These are phyloP conservation scores for Eucalyptus cloeziana DNA, from an alignment of 345 rosid species.

Conservation along the genomic window DNA sequence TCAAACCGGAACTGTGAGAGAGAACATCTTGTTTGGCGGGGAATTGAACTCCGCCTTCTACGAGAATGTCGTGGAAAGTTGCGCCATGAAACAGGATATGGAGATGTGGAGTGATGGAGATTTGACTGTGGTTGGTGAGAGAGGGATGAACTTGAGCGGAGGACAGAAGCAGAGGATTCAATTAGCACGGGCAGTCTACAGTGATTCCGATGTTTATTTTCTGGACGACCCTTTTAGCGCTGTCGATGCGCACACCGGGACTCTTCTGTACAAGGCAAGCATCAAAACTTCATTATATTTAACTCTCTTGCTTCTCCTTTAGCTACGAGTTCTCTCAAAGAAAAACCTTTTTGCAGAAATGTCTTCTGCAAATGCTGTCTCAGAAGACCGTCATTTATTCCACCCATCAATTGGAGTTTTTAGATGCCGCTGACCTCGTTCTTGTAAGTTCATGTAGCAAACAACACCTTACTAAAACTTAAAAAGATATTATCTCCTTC, in stretches of 20 bases:
- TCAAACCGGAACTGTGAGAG: slow-evolving; percentile 70
- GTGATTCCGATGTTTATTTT: slow-evolving; percentile 14
- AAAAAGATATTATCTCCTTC: neutral
- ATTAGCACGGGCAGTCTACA: slow-evolving; percentile 21
- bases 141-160: slow-evolving; percentile 83
- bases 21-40: slow-evolving; percentile 68
- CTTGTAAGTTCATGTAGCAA: slow-evolving; percentile 14
- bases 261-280: slow-evolving; percentile 14
- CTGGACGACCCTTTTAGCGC: slow-evolving; percentile 25
- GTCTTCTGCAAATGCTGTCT: slow-evolving; percentile 35
- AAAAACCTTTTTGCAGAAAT: slow-evolving; percentile 27
- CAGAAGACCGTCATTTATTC: slow-evolving; percentile 49
- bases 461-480: neutral
- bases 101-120: slow-evolving; percentile 50
- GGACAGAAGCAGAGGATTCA: slow-evolving; percentile 12
- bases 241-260: slow-evolving; percentile 23
- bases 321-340: neutral
- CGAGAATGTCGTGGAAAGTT: slow-evolving; percentile 42
- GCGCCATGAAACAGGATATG: slow-evolving; percentile 63
- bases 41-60: slow-evolving; percentile 34
- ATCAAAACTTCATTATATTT: neutral
- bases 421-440: slow-evolving; percentile 52
- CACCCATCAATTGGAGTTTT: slow-evolving; percentile 59
- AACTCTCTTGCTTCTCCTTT: neutral
- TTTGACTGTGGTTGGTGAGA: slow-evolving; percentile 61